These are phyloP conservation scores for Endotrypanum monterogeii DNA, from an alignment of 208 protist species.

Conservation along the genomic window DNA sequence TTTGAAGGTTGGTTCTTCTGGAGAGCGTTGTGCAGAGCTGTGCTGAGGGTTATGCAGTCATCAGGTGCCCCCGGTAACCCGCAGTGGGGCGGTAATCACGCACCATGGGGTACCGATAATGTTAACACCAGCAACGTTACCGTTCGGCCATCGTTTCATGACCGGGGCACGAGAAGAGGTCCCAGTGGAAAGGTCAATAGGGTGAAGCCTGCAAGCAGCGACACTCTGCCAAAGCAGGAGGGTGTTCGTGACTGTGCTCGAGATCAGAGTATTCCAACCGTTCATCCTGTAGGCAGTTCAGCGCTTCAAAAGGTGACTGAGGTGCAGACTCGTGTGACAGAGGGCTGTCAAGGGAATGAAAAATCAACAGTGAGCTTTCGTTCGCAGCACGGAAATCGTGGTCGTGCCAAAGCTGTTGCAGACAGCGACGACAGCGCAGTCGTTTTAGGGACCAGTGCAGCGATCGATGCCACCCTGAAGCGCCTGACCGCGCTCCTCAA, in stretches of 20 bases:
- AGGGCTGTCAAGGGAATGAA: conserved; percentile 31
- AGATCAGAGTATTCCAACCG: conserved; percentile 4
- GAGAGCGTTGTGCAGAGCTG: neutral
- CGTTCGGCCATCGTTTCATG: conserved; percentile 9
- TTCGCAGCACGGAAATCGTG: conserved; percentile 28
- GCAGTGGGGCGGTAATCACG: conserved; percentile 6
- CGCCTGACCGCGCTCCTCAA: conserved; percentile 44
- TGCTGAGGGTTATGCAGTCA: neutral
- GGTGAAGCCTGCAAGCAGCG: conserved; percentile 4
- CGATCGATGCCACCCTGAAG: conserved; percentile 35
- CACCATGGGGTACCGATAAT: conserved; percentile 4
- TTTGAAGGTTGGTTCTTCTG: neutral
- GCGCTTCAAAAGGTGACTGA: conserved; percentile 20
- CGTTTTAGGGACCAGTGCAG: conserved; percentile 27
- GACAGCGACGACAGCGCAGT: conserved; percentile 4
- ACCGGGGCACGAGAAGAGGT: neutral
- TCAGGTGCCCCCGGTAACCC: conserved; percentile 1
- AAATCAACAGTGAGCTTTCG: conserved; percentile 3
- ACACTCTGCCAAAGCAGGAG: conserved; percentile 1
- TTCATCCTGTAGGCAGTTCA: neutral
- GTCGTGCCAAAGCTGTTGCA: conserved; percentile 11
- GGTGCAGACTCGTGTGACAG: conserved; percentile 29
- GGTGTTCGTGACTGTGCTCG: neutral
- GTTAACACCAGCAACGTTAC: neutral
- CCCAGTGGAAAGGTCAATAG: conserved; percentile 10